Percentiles rank a stretch among this genome's conserved stretches.
Evolutionary conservation across 1,284 basidiomycete species (phyloP).

Genomic region (Austroboletus novae-zelandiae): DNA sequence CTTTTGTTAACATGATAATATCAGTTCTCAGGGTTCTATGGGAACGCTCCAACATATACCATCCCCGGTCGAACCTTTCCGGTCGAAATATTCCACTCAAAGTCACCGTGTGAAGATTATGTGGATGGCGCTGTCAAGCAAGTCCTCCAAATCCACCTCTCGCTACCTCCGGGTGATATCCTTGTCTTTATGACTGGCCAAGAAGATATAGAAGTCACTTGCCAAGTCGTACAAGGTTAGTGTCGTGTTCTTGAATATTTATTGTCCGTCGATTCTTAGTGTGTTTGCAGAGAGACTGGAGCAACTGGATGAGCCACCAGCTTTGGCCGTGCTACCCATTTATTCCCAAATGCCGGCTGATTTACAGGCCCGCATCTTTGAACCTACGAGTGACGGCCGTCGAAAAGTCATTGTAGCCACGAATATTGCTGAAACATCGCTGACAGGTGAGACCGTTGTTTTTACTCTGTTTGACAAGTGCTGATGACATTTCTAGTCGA

Average conservation of each 20-base stretch:
- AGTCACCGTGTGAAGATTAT: conserved; percentile 98
- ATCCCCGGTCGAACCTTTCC: conserved; percentile 99
- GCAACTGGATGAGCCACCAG: conserved; percentile 87
- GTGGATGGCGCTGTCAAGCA: conserved; percentile 98
- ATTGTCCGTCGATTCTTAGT: conserved; percentile 7
- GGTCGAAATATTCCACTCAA: conserved; percentile 93
- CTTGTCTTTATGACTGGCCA: conserved; percentile 99
- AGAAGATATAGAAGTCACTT: conserved; percentile 97
- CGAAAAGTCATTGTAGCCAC: conserved; percentile 98
- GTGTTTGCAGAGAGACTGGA: conserved; percentile 72
- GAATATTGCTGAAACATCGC: conserved; percentile 98
- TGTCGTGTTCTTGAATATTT: background rate
- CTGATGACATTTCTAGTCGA: conserved; percentile 63
- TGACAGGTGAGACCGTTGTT: conserved; percentile 63
- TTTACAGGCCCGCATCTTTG: conserved; percentile 97
- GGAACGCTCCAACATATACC: conserved; percentile 92
- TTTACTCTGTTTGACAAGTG: background rate
- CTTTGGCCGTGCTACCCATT: conserved; percentile 89
- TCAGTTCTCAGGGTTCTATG: conserved; percentile 93
- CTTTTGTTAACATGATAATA: background rate
- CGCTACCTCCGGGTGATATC: conserved; percentile 92
- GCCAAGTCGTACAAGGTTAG: conserved; percentile 84
- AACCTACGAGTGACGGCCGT: conserved; percentile 90
- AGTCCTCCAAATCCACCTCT: conserved; percentile 94
- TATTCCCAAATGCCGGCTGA: conserved; percentile 99